Base-by-base conservation (phyloP, 164 flowering plant species). In the Echeveria elegans region DNA sequence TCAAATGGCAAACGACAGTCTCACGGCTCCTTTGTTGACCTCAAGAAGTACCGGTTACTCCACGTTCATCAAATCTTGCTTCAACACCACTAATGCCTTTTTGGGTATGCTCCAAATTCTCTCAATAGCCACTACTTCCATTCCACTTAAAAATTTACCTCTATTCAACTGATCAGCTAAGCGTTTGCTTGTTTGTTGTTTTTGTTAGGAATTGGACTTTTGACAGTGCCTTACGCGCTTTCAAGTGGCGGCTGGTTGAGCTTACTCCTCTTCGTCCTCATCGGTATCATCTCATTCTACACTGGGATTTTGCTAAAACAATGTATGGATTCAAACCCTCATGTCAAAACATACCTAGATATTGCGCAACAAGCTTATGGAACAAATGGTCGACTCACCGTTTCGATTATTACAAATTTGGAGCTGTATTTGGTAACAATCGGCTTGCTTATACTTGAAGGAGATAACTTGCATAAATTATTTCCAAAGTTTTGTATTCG, bases 241-340 rank as follows among this genome's bases (percentile, higher is more conserved):
- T 70, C 84, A 32, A 56, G 67, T 32, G 79, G 77, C 6, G 84
- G 82, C 0, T 81, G 84, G 82, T 19, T 79, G 26, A 77, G 84
- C 74, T 69, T 79, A 34, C 11, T 76, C 1, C 59, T 81, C 5
- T 69, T 81, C 10, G 53, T 77, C 43, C 28, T 79, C 0, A 65
- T 81, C n/a, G 70, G 77, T 6, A 24, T 50, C 1, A 37, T 64
- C 1, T 32, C 77, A 23, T 75, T 64, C 37, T 81, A 73, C 78
- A 77, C 84, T 1, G 82, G 72, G 0, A 31, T 77, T 15, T 45
- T 81, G 19, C 59, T 79, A 1, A 64, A 66, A 38, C 45, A 66
- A 64, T 81, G 84, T 48, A 76, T 81, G 84, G 78, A 81, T 8
- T 19, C 64, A n/a, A 61, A 76, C 40, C 72, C 79, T 9, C 47